Percentiles rank a stretch among this genome's conserved stretches.
Conservation (phyloP, 441 rosid genomes). For the Syzygium malaccense region DNA sequence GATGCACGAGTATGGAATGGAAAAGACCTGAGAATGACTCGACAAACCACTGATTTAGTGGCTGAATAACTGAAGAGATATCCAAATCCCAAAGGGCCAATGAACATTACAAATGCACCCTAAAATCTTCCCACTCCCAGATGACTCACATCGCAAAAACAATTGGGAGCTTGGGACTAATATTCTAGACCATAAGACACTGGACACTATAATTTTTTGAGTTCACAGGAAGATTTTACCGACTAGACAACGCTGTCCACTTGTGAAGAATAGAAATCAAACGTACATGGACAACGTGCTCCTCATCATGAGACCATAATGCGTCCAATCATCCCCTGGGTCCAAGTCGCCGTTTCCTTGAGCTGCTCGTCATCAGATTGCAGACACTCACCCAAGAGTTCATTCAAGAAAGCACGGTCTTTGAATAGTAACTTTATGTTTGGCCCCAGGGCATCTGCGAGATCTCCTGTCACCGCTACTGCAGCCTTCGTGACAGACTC, state of each 20-base stretch:
- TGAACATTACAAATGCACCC: background rate
- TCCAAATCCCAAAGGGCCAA: background rate
- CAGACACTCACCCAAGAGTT: constrained; percentile 70
- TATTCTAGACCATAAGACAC: background rate
- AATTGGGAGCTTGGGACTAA: background rate
- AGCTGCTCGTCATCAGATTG: constrained; percentile 76
- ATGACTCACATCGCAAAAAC: background rate
- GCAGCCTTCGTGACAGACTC: constrained; percentile 88
- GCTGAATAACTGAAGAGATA: constrained; percentile 17
- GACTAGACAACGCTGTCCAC: background rate
- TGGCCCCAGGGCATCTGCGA: constrained; percentile 80
- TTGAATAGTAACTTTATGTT: constrained; percentile 60
- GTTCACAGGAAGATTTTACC: background rate
- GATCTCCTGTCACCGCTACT: constrained; percentile 91
- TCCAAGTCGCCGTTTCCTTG: constrained; percentile 83
- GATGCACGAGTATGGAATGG: background rate
- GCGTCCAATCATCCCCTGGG: constrained; percentile 81
- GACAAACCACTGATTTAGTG: constrained; percentile 32
- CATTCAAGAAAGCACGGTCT: constrained; percentile 46
- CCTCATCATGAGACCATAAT: constrained; percentile 46
- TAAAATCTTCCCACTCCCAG: background rate
- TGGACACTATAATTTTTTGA: background rate
- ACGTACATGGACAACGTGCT: background rate
- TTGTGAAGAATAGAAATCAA: background rate
- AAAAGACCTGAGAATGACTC: constrained; percentile 15